phyloP scores from a whole-genome alignment of 176 grass and related monocot species.

The Phoenix dactylifera region DNA sequence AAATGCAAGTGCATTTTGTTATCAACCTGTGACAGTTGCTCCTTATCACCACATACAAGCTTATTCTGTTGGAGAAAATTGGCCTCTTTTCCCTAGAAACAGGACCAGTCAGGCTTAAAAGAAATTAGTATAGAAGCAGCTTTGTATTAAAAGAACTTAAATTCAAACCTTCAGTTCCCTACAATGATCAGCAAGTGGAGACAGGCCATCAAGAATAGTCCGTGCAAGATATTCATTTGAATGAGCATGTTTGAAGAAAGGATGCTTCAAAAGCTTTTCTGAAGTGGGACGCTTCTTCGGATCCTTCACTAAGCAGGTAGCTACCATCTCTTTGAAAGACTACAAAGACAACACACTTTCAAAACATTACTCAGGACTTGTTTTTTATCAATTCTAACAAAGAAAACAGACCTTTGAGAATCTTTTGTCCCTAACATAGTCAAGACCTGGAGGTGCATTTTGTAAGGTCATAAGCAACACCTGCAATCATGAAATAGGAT shows the following conservation, averaged over 20 bases:
- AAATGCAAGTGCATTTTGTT: too few relatives aligned
- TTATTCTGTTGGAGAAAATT: constrained; percentile 61
- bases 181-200: constrained; percentile 73
- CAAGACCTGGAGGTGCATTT: constrained; percentile 89
- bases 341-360: constrained; percentile 15
- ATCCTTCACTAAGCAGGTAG: constrained; percentile 90
- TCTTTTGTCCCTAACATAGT: constrained; percentile 83
- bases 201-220: constrained; percentile 61
- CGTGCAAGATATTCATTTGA: constrained; percentile 53
- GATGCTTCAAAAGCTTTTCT: constrained; percentile 87
- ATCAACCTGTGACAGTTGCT: constrained; percentile 82
- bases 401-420: constrained; percentile 76
- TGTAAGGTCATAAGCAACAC: constrained; percentile 97
- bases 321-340: constrained; percentile 90
- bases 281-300: constrained; percentile 74
- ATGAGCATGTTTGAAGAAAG: constrained; percentile 85
- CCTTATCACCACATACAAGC: constrained; percentile 49
- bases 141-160: too few relatives aligned
- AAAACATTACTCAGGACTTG: not conserved
- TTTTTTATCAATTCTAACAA: not conserved
- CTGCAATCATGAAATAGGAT: constrained; percentile 32
- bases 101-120: too few relatives aligned
- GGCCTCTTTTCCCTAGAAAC: constrained; percentile 67
- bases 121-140: too few relatives aligned
- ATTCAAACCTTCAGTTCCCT: constrained; percentile 52